Base-by-base conservation (phyloP, 2,329 filamentous ascomycete genomes). In the Stemphylium vesicarium region DNA sequence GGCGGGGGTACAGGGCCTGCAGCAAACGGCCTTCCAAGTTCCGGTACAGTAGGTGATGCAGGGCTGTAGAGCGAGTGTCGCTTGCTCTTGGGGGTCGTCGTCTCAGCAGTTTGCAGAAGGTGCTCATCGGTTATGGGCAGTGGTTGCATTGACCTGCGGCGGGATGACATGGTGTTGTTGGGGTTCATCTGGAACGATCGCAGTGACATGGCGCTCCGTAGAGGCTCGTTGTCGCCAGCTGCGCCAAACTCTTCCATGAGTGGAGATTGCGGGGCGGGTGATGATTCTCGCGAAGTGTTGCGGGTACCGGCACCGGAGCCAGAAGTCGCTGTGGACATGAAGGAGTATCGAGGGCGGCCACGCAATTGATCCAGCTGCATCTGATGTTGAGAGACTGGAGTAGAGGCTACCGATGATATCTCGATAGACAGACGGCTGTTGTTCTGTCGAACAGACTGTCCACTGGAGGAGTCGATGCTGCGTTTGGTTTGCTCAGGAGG, bases 171-270 rank as follows among this genome's bases (percentile, higher is more conserved):
- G 24, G 62, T 50, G 29, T 61, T 68, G 44, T 55, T 71, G 8
- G 73, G 74, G 41, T 70, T 75, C 66, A 74, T 76, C 43, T 75
- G 70, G 54, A 75, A 74, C 33, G 74, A 75, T 38, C 68, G 75
- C 48, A 75, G 66, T 41, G 71, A 71, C 53, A 69, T 71, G 42
- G 70, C 70, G 40, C 69, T 72, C 51, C 72, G 68, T 31, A 65
- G 60, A 33, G 69, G 63, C 32, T 75, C 72, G 20, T 64, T 29
- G 20, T 72, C 70, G 16, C 62, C 57, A 49, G 50, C 12, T 4
- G 57, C 52, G 8, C 59, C 51, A 33, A 67, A 67, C 18, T 49
- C 62, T 36, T 75, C 70, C 52, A 64, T 65, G 5, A 68, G 59
- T 18, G 73, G 74, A 31, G 74, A 74, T 33, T 65, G 64, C 42